These are phyloP conservation scores for Pleurotus citrinopileatus DNA, from an alignment of 768 basidiomycete genomes.

Conservation along the genomic window DNA sequence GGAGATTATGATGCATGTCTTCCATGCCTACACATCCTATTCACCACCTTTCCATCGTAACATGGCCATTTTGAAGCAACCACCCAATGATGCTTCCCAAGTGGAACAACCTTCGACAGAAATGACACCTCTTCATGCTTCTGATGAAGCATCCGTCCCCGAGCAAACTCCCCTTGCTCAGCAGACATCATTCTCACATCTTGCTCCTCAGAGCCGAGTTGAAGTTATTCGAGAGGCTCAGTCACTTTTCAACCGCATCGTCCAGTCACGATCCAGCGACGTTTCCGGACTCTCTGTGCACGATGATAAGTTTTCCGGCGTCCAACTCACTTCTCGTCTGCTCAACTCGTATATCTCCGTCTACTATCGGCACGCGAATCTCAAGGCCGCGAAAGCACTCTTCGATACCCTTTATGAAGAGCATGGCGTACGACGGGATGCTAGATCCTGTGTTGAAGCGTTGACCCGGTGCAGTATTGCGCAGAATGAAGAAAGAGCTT, in stretches of 20 bases:
- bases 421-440: slow-evolving; percentile 41
- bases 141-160: slow-evolving; percentile 1
- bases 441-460: slow-evolving; percentile 59
- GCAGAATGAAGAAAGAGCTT: slow-evolving; percentile 41
- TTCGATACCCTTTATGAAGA: slow-evolving; percentile 52
- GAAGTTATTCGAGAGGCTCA: slow-evolving; percentile 71
- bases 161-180: slow-evolving; percentile 15
- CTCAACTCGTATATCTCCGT: slow-evolving; percentile 83
- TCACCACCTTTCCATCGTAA: slow-evolving; percentile 62
- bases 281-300: slow-evolving; percentile 12
- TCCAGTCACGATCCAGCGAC: slow-evolving; percentile 23
- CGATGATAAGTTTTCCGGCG: slow-evolving; percentile 48
- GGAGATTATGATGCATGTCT: slow-evolving; percentile 76
- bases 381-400: slow-evolving; percentile 44
- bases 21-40: slow-evolving; percentile 86
- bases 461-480: slow-evolving; percentile 60
- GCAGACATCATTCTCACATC: slow-evolving; percentile 38
- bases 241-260: slow-evolving; percentile 61
- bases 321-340: slow-evolving; percentile 58
- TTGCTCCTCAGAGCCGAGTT: slow-evolving; percentile 69
- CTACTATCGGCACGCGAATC: slow-evolving; percentile 50
- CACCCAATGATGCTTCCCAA: slow-evolving; percentile 10
- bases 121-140: neutral
- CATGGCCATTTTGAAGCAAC: slow-evolving; percentile 40
- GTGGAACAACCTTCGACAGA: neutral